A percentile compares a stretch with the other conserved stretches of the same genome.
phyloP scores from a whole-genome alignment of 2,329 filamentous ascomycete species.

The Diplocarpon rosae region DNA sequence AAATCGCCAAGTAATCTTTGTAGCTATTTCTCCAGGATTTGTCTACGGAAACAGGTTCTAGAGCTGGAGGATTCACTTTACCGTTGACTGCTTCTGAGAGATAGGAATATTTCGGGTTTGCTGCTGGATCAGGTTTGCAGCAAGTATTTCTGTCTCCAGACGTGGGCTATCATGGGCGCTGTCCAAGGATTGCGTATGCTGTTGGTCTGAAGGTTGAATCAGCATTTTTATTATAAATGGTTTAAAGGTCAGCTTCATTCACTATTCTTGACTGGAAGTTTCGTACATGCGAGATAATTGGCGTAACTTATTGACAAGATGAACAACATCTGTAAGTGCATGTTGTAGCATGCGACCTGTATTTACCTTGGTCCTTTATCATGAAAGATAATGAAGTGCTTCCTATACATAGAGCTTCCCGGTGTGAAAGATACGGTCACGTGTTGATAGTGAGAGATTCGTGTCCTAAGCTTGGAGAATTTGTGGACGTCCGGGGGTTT shows the following conservation, averaged over 20 bases:
- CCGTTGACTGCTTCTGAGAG: neutral
- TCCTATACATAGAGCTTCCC: too few species aligned
- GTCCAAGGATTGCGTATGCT: conserved; percentile 12
- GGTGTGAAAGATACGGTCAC: conserved; percentile 1
- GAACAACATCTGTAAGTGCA: too few species aligned
- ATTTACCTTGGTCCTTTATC: too few species aligned
- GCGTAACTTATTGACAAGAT: conserved; percentile 1
- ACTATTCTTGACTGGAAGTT: conserved; percentile 18
- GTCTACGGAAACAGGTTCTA: neutral
- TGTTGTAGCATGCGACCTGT: too few species aligned
- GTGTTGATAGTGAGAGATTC: conserved; percentile 1
- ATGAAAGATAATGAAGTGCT: too few species aligned
- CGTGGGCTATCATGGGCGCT: neutral
- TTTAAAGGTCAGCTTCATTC: conserved; percentile 9
- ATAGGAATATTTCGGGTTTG: neutral
- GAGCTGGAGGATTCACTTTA: neutral
- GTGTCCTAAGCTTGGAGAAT: neutral
- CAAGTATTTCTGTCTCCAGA: neutral
- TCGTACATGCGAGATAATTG: conserved; percentile 22
- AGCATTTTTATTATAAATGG: conserved; percentile 14
- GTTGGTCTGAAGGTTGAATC: conserved; percentile 10
- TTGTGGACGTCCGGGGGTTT: neutral
- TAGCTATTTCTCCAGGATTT: too few species aligned
- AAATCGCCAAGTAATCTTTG: neutral
- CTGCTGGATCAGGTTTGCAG: conserved; percentile 9